Evolutionary conservation across 2,329 filamentous ascomycete species (phyloP).

Genomic region (Epichloe sp.): DNA sequence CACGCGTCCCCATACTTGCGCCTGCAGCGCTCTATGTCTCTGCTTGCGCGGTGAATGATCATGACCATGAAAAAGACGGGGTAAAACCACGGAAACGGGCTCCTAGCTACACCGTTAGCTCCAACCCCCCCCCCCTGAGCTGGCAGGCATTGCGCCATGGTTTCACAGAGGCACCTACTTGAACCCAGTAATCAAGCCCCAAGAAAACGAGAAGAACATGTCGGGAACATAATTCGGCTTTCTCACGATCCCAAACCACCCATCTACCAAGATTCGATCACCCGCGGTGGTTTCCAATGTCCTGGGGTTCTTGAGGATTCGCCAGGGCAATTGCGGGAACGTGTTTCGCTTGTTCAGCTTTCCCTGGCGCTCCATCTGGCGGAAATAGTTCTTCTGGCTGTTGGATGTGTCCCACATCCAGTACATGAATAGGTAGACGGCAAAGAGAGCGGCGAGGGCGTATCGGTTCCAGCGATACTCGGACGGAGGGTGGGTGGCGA

Average conservation of each 20-base stretch:
- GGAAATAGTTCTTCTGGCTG: constrained; percentile 79
- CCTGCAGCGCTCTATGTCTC: constrained; percentile 67
- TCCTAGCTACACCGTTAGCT: constrained; percentile 19
- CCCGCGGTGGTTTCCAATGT: constrained; percentile 61
- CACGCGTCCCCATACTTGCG: constrained; percentile 73
- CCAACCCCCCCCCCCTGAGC: too few species aligned
- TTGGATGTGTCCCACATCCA: constrained; percentile 90
- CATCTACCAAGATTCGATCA: constrained; percentile 60
- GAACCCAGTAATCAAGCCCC: constrained; percentile 39
- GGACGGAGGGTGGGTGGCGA: constrained; percentile 69
- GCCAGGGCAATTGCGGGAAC: constrained; percentile 86
- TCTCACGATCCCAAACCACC: constrained; percentile 68
- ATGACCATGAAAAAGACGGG: constrained; percentile 69
- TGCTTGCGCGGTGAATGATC: constrained; percentile 65
- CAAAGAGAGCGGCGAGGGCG: constrained; percentile 50
- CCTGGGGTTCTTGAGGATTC: constrained; percentile 66
- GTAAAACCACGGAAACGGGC: constrained; percentile 86
- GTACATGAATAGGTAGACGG: constrained; percentile 70
- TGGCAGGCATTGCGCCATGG: too few species aligned
- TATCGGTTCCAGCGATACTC: constrained; percentile 66
- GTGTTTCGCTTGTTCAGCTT: constrained; percentile 57
- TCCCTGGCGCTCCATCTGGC: constrained; percentile 58
- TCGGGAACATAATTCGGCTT: constrained; percentile 44
- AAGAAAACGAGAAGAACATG: constrained; percentile 34
- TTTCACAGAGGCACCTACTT: constrained; percentile 15